phyloP scores from a whole-genome alignment of 345 rosid genomes.

The Gossypium turneri region DNA sequence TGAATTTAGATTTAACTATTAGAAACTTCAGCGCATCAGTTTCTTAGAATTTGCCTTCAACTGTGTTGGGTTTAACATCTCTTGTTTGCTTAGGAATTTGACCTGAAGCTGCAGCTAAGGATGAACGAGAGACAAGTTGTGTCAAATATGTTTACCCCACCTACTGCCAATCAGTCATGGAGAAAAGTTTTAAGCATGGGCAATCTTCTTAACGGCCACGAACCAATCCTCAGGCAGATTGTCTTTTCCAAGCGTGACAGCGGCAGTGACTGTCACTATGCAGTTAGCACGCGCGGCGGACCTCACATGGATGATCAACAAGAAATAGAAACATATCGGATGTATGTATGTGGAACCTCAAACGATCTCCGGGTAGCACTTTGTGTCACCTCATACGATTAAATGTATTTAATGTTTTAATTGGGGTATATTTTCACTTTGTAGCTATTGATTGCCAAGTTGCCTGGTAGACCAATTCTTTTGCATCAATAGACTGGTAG shows the following conservation, averaged over 20 bases:
- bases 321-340: slow-evolving; percentile 80
- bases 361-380: slow-evolving; percentile 93
- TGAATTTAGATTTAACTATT: not conserved
- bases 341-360: slow-evolving; percentile 86
- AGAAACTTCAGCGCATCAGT: not conserved
- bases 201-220: slow-evolving; percentile 94
- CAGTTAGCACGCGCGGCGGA: slow-evolving; percentile 30
- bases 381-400: slow-evolving; percentile 80
- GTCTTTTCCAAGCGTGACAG: slow-evolving; percentile 63
- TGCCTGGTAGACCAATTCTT: not conserved
- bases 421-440: not conserved
- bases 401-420: slow-evolving; percentile 9
- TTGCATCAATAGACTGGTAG: not conserved
- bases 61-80: slow-evolving; percentile 1
- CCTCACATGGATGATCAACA: slow-evolving; percentile 31
- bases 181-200: slow-evolving; percentile 98
- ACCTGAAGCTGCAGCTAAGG: slow-evolving; percentile 48
- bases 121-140: slow-evolving; percentile 53
- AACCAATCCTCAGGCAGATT: slow-evolving; percentile 76
- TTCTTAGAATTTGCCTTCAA: not conserved
- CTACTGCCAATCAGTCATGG: slow-evolving; percentile 87
- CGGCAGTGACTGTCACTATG: slow-evolving; percentile 51
- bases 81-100: slow-evolving; percentile 50
- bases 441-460: not conserved
- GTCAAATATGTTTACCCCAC: slow-evolving; percentile 64